Evolutionary conservation across 331 rosid species (phyloP).

Genomic region (Saraca asoca): DNA sequence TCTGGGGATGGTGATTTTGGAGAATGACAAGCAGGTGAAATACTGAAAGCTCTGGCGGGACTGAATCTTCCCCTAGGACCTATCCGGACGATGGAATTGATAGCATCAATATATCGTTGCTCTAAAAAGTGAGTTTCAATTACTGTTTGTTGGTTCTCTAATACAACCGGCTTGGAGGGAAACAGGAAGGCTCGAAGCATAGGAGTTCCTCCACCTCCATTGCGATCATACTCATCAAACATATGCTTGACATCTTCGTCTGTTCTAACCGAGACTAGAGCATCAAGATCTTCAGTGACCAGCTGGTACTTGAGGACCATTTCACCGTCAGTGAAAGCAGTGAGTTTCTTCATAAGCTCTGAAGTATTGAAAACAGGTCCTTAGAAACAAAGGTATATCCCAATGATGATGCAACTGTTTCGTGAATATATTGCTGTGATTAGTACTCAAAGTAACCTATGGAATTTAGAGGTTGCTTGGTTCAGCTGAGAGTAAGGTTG

Average conservation of each 20-base stretch:
- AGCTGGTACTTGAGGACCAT: slow-evolving; percentile 70
- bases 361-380: not conserved
- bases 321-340: slow-evolving; percentile 51
- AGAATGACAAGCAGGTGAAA: slow-evolving; percentile 58
- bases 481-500: too few species aligned
- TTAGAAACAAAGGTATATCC: not conserved
- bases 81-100: slow-evolving; percentile 60
- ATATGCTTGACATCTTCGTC: slow-evolving; percentile 77
- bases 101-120: slow-evolving; percentile 74
- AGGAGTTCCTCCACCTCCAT: slow-evolving; percentile 42
- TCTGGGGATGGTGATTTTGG: slow-evolving; percentile 70
- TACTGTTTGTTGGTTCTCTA: slow-evolving; percentile 36
- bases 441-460: not conserved
- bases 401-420: too few species aligned
- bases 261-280: slow-evolving; percentile 54
- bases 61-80: slow-evolving; percentile 23
- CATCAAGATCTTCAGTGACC: slow-evolving; percentile 59
- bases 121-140: slow-evolving; percentile 47
- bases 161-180: slow-evolving; percentile 44
- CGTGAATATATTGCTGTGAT: not conserved
- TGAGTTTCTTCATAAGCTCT: slow-evolving; percentile 64
- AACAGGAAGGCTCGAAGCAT: slow-evolving; percentile 69
- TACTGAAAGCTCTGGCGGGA: slow-evolving; percentile 7
- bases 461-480: too few species aligned
- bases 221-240: slow-evolving; percentile 67